Conservation (phyloP, 495 filamentous ascomycete species). For the Immersiella caudata region DNA sequence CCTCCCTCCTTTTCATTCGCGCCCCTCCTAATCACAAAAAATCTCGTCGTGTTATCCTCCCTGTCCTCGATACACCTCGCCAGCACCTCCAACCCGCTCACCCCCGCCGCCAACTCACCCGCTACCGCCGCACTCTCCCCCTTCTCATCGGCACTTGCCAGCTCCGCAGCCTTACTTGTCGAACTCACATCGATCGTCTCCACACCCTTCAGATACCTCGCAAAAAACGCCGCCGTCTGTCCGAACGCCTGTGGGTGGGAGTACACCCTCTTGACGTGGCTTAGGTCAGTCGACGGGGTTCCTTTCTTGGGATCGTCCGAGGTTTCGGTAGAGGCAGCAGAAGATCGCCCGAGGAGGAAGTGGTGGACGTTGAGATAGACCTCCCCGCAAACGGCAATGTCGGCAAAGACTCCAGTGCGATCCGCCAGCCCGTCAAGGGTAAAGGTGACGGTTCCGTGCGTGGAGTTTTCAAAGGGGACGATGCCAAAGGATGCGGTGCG, state of each 20-base stretch:
- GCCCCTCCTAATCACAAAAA: conserved; percentile 69
- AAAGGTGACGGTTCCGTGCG: conserved; percentile 85
- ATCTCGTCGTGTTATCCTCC: conserved; percentile 83
- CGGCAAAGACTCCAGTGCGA: conserved; percentile 57
- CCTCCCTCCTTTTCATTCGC: conserved; percentile 1
- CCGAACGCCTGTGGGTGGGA: conserved; percentile 95
- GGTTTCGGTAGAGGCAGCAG: not conserved
- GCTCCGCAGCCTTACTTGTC: conserved; percentile 78
- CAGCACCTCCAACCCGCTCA: conserved; percentile 67
- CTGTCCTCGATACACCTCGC: conserved; percentile 79
- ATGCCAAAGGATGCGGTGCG: conserved; percentile 68
- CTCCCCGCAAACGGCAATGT: conserved; percentile 76
- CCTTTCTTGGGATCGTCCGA: not conserved
- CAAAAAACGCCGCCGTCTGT: conserved; percentile 81
- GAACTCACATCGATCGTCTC: conserved; percentile 85
- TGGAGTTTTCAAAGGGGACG: conserved; percentile 94
- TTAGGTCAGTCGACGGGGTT: conserved; percentile 42
- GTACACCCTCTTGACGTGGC: conserved; percentile 66
- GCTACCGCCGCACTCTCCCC: conserved; percentile 77
- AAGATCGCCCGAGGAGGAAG: conserved; percentile 63
- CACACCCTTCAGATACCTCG: conserved; percentile 63
- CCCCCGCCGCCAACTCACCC: conserved; percentile 68
- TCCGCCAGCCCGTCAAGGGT: conserved; percentile 89
- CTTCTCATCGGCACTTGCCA: conserved; percentile 62
- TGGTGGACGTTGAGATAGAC: conserved; percentile 84